Conservation (phyloP, 805 yeast genomes). For the Candida coleopterorum region DNA sequence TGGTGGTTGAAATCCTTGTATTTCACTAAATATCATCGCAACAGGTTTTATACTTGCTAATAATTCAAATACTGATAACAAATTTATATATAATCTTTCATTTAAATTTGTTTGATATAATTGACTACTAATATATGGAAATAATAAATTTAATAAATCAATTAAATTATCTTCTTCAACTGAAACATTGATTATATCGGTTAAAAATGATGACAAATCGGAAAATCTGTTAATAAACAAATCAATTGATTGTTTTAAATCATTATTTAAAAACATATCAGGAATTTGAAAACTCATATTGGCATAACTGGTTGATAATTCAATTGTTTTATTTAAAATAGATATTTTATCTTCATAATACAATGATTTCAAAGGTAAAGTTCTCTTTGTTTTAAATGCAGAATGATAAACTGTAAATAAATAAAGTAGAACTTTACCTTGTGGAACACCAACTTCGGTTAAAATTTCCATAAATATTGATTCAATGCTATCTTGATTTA, state of each 20-base stretch:
- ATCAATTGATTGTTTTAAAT: slow-evolving; percentile 24
- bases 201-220: slow-evolving; percentile 38
- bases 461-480: slow-evolving; percentile 50
- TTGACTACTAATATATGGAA: slow-evolving; percentile 39
- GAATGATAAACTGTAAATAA: slow-evolving; percentile 42
- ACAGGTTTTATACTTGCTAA: slow-evolving; percentile 57
- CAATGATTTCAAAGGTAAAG: slow-evolving; percentile 38
- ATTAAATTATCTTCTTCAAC: slow-evolving; percentile 60
- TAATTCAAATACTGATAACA: slow-evolving; percentile 52
- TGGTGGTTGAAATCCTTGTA: slow-evolving; percentile 50
- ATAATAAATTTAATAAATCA: slow-evolving; percentile 53
- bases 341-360: slow-evolving; percentile 30
- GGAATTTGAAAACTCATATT: slow-evolving; percentile 65
- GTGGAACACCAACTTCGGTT: slow-evolving; percentile 48
- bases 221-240: slow-evolving; percentile 18
- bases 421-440: slow-evolving; percentile 39
- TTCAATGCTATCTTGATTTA: slow-evolving; percentile 39
- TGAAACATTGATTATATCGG: slow-evolving; percentile 53
- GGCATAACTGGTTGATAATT: slow-evolving; percentile 57
- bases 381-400: slow-evolving; percentile 38
- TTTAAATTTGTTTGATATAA: slow-evolving; percentile 40
- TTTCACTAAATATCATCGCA: slow-evolving; percentile 54
- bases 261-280: slow-evolving; percentile 49
- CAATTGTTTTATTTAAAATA: slow-evolving; percentile 44
- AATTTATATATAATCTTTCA: slow-evolving; percentile 46